Base-by-base conservation (phyloP, 202 grass and related monocot species). In the Hordeum pubiflorum region DNA sequence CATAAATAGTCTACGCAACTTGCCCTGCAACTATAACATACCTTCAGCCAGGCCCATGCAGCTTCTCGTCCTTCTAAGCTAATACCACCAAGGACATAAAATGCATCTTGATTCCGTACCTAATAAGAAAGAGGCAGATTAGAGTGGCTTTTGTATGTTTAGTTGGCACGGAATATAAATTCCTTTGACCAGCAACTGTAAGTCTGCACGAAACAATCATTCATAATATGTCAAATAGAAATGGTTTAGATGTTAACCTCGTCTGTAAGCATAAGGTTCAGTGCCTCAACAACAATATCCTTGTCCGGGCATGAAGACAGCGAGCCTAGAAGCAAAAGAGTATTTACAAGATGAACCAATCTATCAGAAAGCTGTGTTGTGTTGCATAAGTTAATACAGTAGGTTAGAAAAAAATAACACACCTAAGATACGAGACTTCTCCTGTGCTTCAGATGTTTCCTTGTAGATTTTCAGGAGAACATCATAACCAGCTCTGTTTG, bases 1-100 rank as follows among this genome's bases (percentile, higher is more conserved):
- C 11, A 55, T 0, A 75, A 33, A 84, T 9, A 39, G 7, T 3
- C 36, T 52, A 5, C 21, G 18, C 27, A 67, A 9, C 18, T 9
- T 59, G 8, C 34, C 9, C 46, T 58, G 38, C 38, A 72, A 72
- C 48, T 52, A 74, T 75, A 81, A 80, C 57, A 76, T 78, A 88
- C 94, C 94, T 97, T 91, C 50, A 97, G 73, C 94, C 94, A 97
- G 64, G 72, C 37, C 94, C 94, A 97, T 80, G 91, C 89, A 88
- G 84, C 85, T 85, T 93, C 94, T 34, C 91, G 85, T 73, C 94
- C 94, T 91, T 97, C 79, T 75, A 77, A 83, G 23, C 85, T 87
- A 83, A 91, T 85, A 63, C 83, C 86, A 72, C 78, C 72, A 77
- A 93, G 91, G 52, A 88, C 78, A 90, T 89, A 97, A 79, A 85